These are phyloP conservation scores for Leptomonas pyrrhocoris DNA, from an alignment of 208 protist species.

Conservation along the genomic window DNA sequence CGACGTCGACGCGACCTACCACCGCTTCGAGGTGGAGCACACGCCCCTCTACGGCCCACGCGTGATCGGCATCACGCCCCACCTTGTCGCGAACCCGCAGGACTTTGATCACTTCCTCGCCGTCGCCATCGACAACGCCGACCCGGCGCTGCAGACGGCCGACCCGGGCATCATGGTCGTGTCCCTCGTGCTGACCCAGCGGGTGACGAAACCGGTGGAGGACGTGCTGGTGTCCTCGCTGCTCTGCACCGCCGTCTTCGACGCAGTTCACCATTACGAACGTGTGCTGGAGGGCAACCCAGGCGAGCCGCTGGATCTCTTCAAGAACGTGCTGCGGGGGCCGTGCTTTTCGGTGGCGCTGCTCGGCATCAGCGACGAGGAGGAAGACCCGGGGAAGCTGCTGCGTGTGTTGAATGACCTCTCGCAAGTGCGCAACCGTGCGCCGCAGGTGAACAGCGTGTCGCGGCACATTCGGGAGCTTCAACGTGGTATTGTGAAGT, in stretches of 20 bases:
- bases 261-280: slow-evolving; percentile 73
- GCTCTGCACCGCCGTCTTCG: slow-evolving; percentile 72
- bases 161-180: slow-evolving; percentile 85
- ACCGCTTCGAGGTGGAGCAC: slow-evolving; percentile 69
- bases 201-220: slow-evolving; percentile 39
- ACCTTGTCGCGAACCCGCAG: slow-evolving; percentile 51
- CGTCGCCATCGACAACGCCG: slow-evolving; percentile 70
- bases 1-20: slow-evolving; percentile 51
- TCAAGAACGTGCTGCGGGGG: slow-evolving; percentile 59
- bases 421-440: slow-evolving; percentile 49
- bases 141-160: slow-evolving; percentile 61
- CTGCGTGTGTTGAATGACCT: slow-evolving; percentile 57
- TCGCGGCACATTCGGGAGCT: slow-evolving; percentile 57
- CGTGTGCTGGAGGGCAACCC: slow-evolving; percentile 44
- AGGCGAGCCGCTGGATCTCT: slow-evolving; percentile 64
- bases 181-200: slow-evolving; percentile 57
- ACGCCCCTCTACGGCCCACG: slow-evolving; percentile 56
- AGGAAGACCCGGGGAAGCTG: slow-evolving; percentile 55
- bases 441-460: slow-evolving; percentile 58
- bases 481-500: slow-evolving; percentile 55
- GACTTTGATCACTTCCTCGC: slow-evolving; percentile 73
- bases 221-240: slow-evolving; percentile 78
- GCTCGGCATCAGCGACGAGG: slow-evolving; percentile 74
- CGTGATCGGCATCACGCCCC: slow-evolving; percentile 51
- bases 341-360: slow-evolving; percentile 60